Base-by-base conservation (phyloP, 1,284 basidiomycete genomes). In the Boletus sp. region DNA sequence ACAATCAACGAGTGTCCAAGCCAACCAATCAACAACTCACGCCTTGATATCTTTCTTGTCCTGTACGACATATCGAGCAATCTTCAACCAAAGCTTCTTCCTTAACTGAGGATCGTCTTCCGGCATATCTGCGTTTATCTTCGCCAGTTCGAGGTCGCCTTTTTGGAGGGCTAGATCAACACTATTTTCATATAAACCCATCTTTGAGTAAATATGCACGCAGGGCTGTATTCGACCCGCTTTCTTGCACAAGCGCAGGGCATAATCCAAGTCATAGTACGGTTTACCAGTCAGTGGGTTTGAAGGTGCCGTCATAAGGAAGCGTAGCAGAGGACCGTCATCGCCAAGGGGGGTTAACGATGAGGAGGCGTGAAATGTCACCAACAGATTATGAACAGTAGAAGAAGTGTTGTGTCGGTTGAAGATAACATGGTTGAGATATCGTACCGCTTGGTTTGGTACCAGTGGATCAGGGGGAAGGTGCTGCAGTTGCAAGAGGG, bases 51-150 rank as follows among this genome's bases (percentile, higher is more conserved):
- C 95, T 60, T 94, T 88, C 73, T 95, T 92, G 65, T 96, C 91
- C 62, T 96, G 91, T 7, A 99, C 94, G 29, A 99, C 94, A 69
- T 96, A 94, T 60, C 88, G 87, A 12, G 96, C 96, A 55, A 98
- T 94, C 74, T 95, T 96, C 49, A 99, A 74, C 96, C 96, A 99
- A 36, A 99, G 74, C 69, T 95, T 94, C 75, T 95, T 97, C 55
- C 90, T 74, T 52, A 98, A 67, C 35, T 82, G 80, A 48, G 82
- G 81, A 61, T 97, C 93, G 50, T 94, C 92, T 56, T 91, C 89
- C 3, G 92, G 91, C 77, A 88, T 88, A 62, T 97, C 91, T 4
- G 94, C 94, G 61, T 95, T 94, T 53, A 88, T 80, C 70, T 92
- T 95, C 8, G 94, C 94, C 25, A 97, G 71, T 57, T 96, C 94